phyloP scores from a whole-genome alignment of 495 filamentous ascomycete species.

The Pseudotulostoma volvatum region DNA sequence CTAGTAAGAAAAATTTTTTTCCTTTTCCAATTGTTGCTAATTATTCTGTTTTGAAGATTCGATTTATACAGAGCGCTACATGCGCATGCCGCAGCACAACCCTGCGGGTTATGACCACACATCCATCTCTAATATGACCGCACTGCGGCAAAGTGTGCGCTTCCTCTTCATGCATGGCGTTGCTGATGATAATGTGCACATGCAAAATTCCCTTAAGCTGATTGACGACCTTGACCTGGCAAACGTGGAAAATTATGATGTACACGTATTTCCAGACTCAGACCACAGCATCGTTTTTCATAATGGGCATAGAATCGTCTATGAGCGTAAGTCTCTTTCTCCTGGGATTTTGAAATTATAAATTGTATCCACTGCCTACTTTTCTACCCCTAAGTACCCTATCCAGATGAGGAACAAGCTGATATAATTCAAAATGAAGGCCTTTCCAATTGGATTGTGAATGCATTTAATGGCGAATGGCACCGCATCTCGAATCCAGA shows the following conservation, averaged over 20 bases:
- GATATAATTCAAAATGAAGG: constrained; percentile 45
- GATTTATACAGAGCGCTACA: constrained; percentile 91
- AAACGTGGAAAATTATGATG: constrained; percentile 83
- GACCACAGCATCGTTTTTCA: constrained; percentile 95
- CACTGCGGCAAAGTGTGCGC: constrained; percentile 55
- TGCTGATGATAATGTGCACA: constrained; percentile 91
- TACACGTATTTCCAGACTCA: constrained; percentile 90
- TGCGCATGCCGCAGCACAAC: constrained; percentile 82
- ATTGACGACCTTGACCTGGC: constrained; percentile 75
- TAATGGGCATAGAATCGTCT: constrained; percentile 82
- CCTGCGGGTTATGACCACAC: constrained; percentile 57
- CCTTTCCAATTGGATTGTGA: constrained; percentile 81
- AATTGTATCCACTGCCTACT: too few relatives aligned
- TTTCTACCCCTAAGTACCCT: too few relatives aligned
- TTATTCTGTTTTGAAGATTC: constrained; percentile 40
- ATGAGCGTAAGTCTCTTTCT: constrained; percentile 65
- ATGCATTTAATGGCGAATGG: constrained; percentile 97
- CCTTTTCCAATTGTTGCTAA: background rate
- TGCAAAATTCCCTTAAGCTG: constrained; percentile 78
- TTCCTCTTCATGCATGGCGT: constrained; percentile 92
- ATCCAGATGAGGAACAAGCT: too few relatives aligned
- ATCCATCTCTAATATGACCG: constrained; percentile 51
- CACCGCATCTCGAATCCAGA: constrained; percentile 18
- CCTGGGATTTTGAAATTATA: background rate
- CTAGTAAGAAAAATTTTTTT: background rate